Evolutionary conservation across 2,329 filamentous ascomycete genomes (phyloP), one percentile per base, ranked within the genome.

Genomic region (Sordariomycetes sp.): DNA sequence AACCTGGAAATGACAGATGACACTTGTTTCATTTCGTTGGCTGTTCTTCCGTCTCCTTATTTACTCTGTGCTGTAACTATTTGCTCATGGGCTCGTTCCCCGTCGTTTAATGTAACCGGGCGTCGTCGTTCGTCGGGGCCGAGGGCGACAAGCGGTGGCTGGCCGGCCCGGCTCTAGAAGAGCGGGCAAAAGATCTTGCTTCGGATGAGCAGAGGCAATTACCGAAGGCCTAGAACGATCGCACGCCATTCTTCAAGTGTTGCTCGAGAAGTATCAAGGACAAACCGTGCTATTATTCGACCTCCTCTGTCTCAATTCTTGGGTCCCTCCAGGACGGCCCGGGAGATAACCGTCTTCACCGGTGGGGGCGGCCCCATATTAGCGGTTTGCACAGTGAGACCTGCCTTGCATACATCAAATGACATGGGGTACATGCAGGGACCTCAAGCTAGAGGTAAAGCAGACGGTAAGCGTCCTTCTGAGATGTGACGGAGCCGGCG

Each of bases 351-450:
- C 42, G 25, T 56, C 28, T 51, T 56, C 55, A 56, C 55, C 55
- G 55, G 55, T 56, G 48, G 55, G 17, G 55, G 39, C 55, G 55
- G 55, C 48, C 48, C 55, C 55, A 56, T 52, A 56, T 56, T 56
- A 56, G 52, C 25, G 50, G 36, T 10, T 20, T 36, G 34, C 45
- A 56, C 55, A 48, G 55, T 56, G 48, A 56, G 48, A 56, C 55
- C 25, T 55, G 35, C 1, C 34, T 17, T 50, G 48, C 55, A 24
- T 52, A 35, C 52, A 52, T 25, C 55, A 56, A 52, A 32, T 52
- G 48, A 56, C 45, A 51, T 24, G 48, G 34, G 34, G 48, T 36
- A 35, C 45, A 56, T 42, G 48, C 32, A 52, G 55, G 48, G 24
- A 56, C 24, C 45, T 22, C 22, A 10, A 50, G 45, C n/a, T 12